Evolutionary conservation across 495 filamentous ascomycete genomes (phyloP).

Genomic region (Talaromyces trachyspermus): DNA sequence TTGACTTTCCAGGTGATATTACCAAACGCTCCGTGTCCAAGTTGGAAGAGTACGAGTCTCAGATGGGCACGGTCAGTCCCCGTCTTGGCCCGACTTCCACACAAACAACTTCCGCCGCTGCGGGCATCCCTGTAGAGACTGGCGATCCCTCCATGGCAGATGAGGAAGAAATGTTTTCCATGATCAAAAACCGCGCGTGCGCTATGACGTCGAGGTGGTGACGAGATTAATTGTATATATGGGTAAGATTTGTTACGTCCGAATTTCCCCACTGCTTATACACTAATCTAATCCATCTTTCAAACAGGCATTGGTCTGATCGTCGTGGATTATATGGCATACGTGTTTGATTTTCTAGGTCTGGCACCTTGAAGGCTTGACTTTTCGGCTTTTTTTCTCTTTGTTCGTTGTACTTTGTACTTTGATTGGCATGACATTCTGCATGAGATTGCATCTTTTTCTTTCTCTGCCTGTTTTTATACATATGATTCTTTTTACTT

Average conservation of each 20-base stretch:
- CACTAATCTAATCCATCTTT: neutral
- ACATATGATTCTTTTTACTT: too few species aligned
- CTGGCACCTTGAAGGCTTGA: slow-evolving; percentile 11
- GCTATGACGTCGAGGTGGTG: slow-evolving; percentile 95
- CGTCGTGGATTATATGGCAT: slow-evolving; percentile 25
- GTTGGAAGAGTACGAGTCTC: slow-evolving; percentile 56
- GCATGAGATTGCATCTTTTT: too few species aligned
- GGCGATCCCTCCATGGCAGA: slow-evolving; percentile 19
- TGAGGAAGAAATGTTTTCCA: slow-evolving; percentile 78
- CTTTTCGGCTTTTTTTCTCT: neutral
- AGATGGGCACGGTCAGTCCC: slow-evolving; percentile 56
- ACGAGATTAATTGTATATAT: slow-evolving; percentile 94
- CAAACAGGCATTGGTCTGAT: slow-evolving; percentile 28
- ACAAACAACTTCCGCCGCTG: slow-evolving; percentile 16
- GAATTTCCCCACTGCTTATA: neutral
- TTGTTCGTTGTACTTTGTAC: neutral
- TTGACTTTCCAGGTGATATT: neutral
- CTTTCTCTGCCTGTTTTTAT: too few species aligned
- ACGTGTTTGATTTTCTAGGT: slow-evolving; percentile 22
- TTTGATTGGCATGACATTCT: too few species aligned
- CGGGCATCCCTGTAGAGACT: slow-evolving; percentile 17
- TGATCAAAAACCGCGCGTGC: slow-evolving; percentile 75
- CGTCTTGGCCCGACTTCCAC: slow-evolving; percentile 28
- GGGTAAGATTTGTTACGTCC: slow-evolving; percentile 46
- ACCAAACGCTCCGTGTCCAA: slow-evolving; percentile 27